phyloP scores from a whole-genome alignment of 192 early-diverging fungal genomes.

The Phycomyces nitens region DNA sequence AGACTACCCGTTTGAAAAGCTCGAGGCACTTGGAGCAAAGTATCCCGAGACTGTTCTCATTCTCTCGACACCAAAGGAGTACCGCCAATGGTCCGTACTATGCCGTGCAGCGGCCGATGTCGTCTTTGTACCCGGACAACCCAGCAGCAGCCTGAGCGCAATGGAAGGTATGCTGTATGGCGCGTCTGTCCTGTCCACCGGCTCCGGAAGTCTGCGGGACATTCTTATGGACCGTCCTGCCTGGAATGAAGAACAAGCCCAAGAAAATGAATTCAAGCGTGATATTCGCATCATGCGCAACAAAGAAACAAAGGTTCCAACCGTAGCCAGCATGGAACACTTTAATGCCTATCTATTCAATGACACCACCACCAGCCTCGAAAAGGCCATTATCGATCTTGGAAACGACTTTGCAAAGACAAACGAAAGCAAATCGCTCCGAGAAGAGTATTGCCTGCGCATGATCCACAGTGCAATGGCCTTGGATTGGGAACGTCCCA shows the following conservation, averaged over 20 bases:
- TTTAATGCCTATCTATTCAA: conserved; percentile 46
- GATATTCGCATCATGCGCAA: conserved; percentile 2
- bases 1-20: conserved; percentile 4
- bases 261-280: background rate
- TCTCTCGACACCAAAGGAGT: conserved; percentile 39
- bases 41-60: conserved; percentile 27
- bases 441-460: conserved; percentile 44
- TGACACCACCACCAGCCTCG: conserved; percentile 12
- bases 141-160: conserved; percentile 32
- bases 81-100: conserved; percentile 45
- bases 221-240: conserved; percentile 46
- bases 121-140: conserved; percentile 40
- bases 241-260: background rate
- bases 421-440: conserved; percentile 21
- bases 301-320: conserved; percentile 10
- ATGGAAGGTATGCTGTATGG: conserved; percentile 55
- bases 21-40: conserved; percentile 1
- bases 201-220: conserved; percentile 46
- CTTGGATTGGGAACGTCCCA: conserved; percentile 45
- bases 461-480: conserved; percentile 44
- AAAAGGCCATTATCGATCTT: conserved; percentile 39
- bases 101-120: conserved; percentile 52
- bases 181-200: conserved; percentile 42
- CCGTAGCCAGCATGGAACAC: conserved; percentile 29
- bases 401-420: conserved; percentile 28